These are phyloP conservation scores for Aaosphaeria pasadenensis DNA, from an alignment of 2,329 filamentous ascomycete genomes.

Conservation along the genomic window DNA sequence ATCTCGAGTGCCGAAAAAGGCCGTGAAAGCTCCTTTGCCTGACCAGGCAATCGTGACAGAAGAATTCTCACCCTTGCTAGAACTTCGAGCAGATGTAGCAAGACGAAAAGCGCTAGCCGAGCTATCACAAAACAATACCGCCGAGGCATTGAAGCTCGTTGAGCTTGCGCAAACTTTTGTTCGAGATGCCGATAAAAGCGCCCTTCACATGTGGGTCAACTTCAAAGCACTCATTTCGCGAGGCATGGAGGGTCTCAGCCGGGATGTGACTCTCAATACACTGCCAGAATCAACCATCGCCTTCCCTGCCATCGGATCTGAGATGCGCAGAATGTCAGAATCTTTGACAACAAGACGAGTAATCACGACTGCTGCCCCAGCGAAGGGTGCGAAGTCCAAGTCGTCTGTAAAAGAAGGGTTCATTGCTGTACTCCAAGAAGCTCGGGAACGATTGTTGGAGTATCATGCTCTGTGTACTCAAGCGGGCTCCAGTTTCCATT, in stretches of 20 bases:
- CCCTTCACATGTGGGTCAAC: slow-evolving; percentile 56
- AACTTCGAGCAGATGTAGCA: slow-evolving; percentile 48
- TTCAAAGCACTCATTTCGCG: slow-evolving; percentile 67
- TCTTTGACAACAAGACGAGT: slow-evolving; percentile 10
- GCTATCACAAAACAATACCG: slow-evolving; percentile 28
- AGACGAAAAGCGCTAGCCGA: slow-evolving; percentile 50
- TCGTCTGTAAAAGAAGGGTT: slow-evolving; percentile 43
- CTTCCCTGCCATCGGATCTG: slow-evolving; percentile 62
- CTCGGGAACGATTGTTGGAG: slow-evolving; percentile 63
- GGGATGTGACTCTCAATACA: slow-evolving; percentile 82
- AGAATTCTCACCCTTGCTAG: slow-evolving; percentile 38
- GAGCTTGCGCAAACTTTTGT: slow-evolving; percentile 21
- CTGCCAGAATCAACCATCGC: slow-evolving; percentile 92
- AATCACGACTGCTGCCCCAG: slow-evolving; percentile 5
- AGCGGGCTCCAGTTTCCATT: slow-evolving; percentile 54
- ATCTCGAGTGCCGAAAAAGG: slow-evolving; percentile 8
- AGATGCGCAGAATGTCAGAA: slow-evolving; percentile 25
- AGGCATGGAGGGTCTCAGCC: slow-evolving; percentile 69
- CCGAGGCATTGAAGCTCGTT: slow-evolving; percentile 25
- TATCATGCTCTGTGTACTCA: slow-evolving; percentile 56
- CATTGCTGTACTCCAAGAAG: slow-evolving; percentile 59
- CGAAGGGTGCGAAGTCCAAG: slow-evolving; percentile 20
- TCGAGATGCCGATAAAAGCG: slow-evolving; percentile 39
- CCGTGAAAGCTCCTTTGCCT: slow-evolving; percentile 5
- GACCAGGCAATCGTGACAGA: slow-evolving; percentile 16